A percentile compares a stretch with the other conserved stretches of the same genome.
Evolutionary conservation across 306 rosid genomes (phyloP).

Genomic region (Ammopiptanthus mongolicus): DNA sequence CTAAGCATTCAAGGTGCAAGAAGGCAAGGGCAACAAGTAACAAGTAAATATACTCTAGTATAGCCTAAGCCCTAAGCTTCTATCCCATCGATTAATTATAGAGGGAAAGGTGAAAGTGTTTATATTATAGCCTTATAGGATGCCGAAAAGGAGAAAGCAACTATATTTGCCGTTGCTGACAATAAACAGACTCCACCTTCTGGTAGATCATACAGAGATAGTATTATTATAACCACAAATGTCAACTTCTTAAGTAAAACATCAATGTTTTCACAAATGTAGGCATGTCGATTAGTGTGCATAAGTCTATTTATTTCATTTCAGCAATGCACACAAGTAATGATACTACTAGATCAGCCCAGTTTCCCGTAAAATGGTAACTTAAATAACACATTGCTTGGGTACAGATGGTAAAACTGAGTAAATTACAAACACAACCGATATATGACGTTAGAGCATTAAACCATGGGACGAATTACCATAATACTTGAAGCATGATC

Average conservation of each 20-base stretch:
- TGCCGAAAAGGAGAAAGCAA: background rate
- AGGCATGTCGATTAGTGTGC: background rate
- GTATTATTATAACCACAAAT: background rate
- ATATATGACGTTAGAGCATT: background rate
- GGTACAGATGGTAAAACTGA: background rate
- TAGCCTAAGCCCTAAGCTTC: background rate
- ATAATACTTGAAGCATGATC: slow-evolving; percentile 75
- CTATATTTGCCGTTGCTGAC: background rate
- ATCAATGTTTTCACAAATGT: background rate
- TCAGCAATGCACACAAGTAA: background rate
- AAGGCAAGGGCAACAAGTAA: background rate
- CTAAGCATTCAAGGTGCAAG: background rate
- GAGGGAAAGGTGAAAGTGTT: background rate
- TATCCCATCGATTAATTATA: background rate
- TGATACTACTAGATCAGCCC: background rate
- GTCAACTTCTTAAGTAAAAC: background rate
- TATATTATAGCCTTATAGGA: background rate
- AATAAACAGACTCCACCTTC: slow-evolving; percentile 9
- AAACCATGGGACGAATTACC: slow-evolving; percentile 45
- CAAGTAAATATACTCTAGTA: background rate
- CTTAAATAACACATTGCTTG: background rate
- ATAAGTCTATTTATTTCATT: background rate
- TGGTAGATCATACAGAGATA: background rate
- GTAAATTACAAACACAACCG: background rate
- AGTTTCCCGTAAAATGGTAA: background rate